Conservation (phyloP, 805 yeast species). For the Torulaspora delbrueckii region DNA sequence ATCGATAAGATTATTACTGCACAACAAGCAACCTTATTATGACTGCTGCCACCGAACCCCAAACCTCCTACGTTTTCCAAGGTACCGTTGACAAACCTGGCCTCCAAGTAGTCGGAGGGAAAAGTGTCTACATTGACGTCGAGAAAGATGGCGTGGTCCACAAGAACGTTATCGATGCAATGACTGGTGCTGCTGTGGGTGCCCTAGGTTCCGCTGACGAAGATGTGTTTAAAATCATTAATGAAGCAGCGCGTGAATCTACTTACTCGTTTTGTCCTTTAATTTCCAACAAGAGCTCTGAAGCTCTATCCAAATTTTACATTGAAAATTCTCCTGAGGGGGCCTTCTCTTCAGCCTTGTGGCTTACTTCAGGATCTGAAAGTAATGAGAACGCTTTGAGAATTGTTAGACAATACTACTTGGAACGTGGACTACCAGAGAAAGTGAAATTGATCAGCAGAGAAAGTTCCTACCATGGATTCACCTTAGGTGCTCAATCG, state of each 20-base stretch:
- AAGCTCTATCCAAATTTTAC: conserved; percentile 41
- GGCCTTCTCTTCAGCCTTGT: conserved; percentile 39
- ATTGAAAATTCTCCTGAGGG: conserved; percentile 39
- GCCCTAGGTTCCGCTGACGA: conserved; percentile 43
- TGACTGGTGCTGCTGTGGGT: conserved; percentile 51
- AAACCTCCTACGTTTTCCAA: conserved; percentile 41
- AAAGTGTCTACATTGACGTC: conserved; percentile 39
- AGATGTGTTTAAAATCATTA: conserved; percentile 34
- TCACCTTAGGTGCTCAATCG: conserved; percentile 44
- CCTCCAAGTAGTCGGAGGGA: conserved; percentile 41
- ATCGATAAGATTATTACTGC: neutral
- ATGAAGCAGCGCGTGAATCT: conserved; percentile 37
- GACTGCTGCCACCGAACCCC: conserved; percentile 3
- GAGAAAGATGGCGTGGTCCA: conserved; percentile 39
- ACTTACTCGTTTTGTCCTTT: conserved; percentile 37
- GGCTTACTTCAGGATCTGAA: conserved; percentile 61
- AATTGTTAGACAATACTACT: conserved; percentile 46
- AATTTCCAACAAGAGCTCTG: conserved; percentile 38
- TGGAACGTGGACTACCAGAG: conserved; percentile 41
- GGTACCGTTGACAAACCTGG: conserved; percentile 36
- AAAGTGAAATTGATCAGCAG: conserved; percentile 42
- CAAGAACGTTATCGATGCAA: conserved; percentile 39
- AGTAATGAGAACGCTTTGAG: conserved; percentile 63
- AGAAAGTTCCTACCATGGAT: conserved; percentile 46
- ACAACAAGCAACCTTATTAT: neutral